Evolutionary conservation across 192 early-diverging fungal genomes (phyloP), one percentile per base, ranked within the genome.

Genomic region (Lunasporangiospora selenospora): DNA sequence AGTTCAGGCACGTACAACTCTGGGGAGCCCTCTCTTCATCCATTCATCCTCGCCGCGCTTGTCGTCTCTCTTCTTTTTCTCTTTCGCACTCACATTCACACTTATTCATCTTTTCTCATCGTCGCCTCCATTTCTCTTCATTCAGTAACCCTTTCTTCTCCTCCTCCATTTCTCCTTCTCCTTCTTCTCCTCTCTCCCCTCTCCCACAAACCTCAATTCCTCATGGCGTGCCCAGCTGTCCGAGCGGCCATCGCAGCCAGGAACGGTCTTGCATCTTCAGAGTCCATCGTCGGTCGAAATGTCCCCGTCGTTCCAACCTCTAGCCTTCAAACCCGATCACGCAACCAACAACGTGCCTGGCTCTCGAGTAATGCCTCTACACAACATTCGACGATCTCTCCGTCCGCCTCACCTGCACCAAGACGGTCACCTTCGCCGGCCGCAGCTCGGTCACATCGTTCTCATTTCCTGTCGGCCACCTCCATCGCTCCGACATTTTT

Each of bases 141-240:
- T n/a, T 27, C 36, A 5, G 16, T 57, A 26, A 19, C 34, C 41
- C 38, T 38, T 10, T 23, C n/a, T 15, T 16, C 18, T 32, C 19
- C 19, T 37, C 31, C 15, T 36, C 36, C 19, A 12, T 30, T 32
- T 23, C 19, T 37, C 31, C 15, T 36, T 26, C 19, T 56, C 40
- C n/a, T 21, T 57, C 55, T 57, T 12, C 18, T 15, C 32, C 29
- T 26, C 37, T 42, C 18, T 57, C 41, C 34, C 24, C 1, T 6
- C 18, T 16, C 31, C 7, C 11, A n/a, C 16, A 42, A 5, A 42
- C 9, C 27, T 26, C 2, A 41, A 45, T 24, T 27, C 18, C 48
- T 0, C 2, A 67, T 67, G 65, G 57, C 65, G 16, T 67, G 65
- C 57, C 45, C 65, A 67, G 46, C 65, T 1, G 36, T 67, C 50